A percentile compares a stretch with the other conserved stretches of the same genome.
phyloP scores from a whole-genome alignment of 2,329 filamentous ascomycete species.

The Fusarium odoratissimum region DNA sequence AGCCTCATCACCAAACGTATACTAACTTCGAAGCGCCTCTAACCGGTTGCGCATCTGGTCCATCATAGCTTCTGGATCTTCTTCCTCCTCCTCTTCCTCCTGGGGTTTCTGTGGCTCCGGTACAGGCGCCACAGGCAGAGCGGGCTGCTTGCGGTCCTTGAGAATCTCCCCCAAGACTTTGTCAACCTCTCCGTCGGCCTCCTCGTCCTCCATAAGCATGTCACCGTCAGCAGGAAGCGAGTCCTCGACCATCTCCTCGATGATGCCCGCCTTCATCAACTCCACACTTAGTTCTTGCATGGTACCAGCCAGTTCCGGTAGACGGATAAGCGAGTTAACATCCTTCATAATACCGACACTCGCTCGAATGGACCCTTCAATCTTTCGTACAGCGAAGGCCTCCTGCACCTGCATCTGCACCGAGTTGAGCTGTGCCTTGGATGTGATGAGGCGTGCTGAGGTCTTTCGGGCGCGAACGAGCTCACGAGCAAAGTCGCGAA shows the following conservation, averaged over 20 bases:
- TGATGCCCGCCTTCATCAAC: conserved; percentile 93
- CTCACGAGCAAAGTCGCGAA: conserved; percentile 88
- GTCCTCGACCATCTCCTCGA: conserved; percentile 97
- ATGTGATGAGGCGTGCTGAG: conserved; percentile 78
- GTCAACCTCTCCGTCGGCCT: conserved; percentile 84
- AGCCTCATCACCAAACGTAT: background rate
- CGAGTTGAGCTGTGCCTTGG: conserved; percentile 89
- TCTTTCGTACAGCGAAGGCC: conserved; percentile 94
- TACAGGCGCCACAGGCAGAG: conserved; percentile 66
- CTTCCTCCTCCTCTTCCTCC: conserved; percentile 70
- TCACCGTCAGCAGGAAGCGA: conserved; percentile 80
- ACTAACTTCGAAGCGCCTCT: conserved; percentile 87
- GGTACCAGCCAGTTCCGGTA: conserved; percentile 87
- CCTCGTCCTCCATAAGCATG: conserved; percentile 79
- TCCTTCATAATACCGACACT: conserved; percentile 97
- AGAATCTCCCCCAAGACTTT: conserved; percentile 93
- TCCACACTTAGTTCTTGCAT: conserved; percentile 91
- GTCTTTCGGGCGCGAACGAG: conserved; percentile 85
- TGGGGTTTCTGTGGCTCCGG: conserved; percentile 64
- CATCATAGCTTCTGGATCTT: conserved; percentile 89
- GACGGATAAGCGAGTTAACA: conserved; percentile 84
- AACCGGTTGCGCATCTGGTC: conserved; percentile 93
- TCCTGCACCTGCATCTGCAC: conserved; percentile 99
- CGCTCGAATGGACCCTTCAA: conserved; percentile 89
- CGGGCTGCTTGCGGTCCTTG: conserved; percentile 78